phyloP scores from a whole-genome alignment of 164 flowering plant genomes.

The Litsea cubeba region DNA sequence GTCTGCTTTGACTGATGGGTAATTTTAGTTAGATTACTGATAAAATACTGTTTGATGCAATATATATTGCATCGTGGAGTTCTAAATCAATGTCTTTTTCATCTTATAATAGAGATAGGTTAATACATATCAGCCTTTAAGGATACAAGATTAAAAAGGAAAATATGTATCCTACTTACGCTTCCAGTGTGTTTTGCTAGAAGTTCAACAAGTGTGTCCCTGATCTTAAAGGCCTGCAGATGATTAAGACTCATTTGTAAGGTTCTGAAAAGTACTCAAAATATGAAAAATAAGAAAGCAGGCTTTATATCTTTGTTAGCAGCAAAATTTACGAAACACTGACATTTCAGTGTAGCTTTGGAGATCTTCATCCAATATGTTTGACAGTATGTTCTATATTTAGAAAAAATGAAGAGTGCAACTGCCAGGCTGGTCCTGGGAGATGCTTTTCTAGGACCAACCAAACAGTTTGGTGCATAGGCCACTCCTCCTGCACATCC shows the following conservation, averaged over 20 bases:
- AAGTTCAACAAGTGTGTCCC: constrained; percentile 70
- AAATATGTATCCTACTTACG: constrained; percentile 36
- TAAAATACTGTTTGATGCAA: not conserved
- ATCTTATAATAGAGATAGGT: not conserved
- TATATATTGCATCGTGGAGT: not conserved
- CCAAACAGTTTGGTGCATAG: not conserved
- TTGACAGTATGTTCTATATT: not conserved
- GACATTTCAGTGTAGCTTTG: too few relatives aligned
- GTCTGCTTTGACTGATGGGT: constrained; percentile 52
- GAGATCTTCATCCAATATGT: not conserved
- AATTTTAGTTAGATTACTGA: not conserved
- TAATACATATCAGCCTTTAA: not conserved
- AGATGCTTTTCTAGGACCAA: not conserved
- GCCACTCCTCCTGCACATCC: not conserved
- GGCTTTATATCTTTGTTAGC: too few relatives aligned
- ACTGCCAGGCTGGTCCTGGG: not conserved
- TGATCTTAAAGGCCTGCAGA: constrained; percentile 60
- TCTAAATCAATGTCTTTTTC: not conserved
- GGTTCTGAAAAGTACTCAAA: not conserved
- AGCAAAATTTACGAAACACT: too few relatives aligned
- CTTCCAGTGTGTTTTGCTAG: constrained; percentile 78
- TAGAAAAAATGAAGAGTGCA: not conserved
- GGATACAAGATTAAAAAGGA: not conserved
- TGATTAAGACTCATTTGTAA: not conserved
- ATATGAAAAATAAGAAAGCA: too few relatives aligned